phyloP scores from a whole-genome alignment of 2,329 filamentous ascomycete species.

The Fusarium longipes region DNA sequence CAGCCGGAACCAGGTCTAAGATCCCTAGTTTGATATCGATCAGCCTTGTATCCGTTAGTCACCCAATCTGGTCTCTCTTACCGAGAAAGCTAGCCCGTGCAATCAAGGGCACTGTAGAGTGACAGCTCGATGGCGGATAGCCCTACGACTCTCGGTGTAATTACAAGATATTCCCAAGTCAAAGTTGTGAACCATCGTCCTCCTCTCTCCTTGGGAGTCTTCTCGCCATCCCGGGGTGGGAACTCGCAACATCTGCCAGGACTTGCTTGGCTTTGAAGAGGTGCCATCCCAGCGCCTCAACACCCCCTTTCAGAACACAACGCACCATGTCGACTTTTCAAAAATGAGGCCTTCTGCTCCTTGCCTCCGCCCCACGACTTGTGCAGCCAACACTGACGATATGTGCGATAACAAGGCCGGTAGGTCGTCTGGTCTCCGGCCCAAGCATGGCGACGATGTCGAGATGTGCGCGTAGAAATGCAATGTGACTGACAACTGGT shows the following conservation, averaged over 20 bases:
- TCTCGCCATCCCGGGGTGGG: too few relatives aligned
- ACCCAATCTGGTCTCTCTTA: neutral
- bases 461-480: slow-evolving; percentile 22
- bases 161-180: neutral
- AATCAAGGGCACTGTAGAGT: neutral
- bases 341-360: slow-evolving; percentile 19
- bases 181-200: neutral
- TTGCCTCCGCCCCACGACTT: slow-evolving; percentile 29
- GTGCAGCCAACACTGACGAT: neutral
- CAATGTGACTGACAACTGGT: slow-evolving; percentile 25
- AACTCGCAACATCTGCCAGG: neutral
- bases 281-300: slow-evolving; percentile 7
- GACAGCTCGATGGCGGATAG: neutral
- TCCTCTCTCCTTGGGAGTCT: neutral
- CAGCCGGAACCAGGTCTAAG: slow-evolving; percentile 27
- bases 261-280: neutral
- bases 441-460: slow-evolving; percentile 6
- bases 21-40: slow-evolving; percentile 21
- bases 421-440: neutral
- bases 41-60: slow-evolving; percentile 20
- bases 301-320: slow-evolving; percentile 28
- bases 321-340: slow-evolving; percentile 5
- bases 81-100: slow-evolving; percentile 5
- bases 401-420: slow-evolving; percentile 6
- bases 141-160: neutral